Percentiles rank a stretch among this genome's conserved stretches.
Conservation (phyloP, 176 grass and related monocot species). For the Phragmites australis region DNA sequence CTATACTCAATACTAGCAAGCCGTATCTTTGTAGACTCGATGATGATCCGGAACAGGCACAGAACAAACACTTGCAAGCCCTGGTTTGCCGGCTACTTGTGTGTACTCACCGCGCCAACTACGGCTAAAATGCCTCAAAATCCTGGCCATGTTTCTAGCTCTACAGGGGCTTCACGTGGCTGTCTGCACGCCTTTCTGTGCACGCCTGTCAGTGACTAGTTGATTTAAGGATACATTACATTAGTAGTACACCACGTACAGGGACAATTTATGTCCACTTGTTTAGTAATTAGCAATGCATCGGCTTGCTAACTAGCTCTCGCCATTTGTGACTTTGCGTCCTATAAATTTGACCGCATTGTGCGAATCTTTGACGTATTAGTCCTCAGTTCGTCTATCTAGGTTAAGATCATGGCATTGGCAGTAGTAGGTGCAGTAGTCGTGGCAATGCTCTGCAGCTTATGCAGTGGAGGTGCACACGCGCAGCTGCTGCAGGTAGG, state of each 20-base stretch:
- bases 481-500: conserved; percentile 54
- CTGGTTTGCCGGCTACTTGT: conserved; percentile 25
- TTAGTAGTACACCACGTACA: background rate
- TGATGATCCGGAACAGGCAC: background rate
- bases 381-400: background rate
- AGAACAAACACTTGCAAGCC: background rate
- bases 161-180: conserved; percentile 32
- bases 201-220: conserved; percentile 11
- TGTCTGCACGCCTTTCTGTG: background rate
- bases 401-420: conserved; percentile 12
- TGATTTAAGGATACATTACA: background rate
- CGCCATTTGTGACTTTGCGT: background rate
- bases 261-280: background rate
- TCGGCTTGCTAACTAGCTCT: background rate
- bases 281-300: background rate
- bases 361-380: background rate
- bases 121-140: conserved; percentile 32
- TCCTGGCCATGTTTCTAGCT: conserved; percentile 40
- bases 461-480: background rate
- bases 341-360: conserved; percentile 33
- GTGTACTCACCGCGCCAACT: conserved; percentile 5
- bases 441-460: conserved; percentile 16
- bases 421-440: background rate
- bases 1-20: no score
- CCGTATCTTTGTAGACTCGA: no score